Evolutionary conservation across 495 filamentous ascomycete genomes (phyloP).

Genomic region (Penicillium cataractarum): DNA sequence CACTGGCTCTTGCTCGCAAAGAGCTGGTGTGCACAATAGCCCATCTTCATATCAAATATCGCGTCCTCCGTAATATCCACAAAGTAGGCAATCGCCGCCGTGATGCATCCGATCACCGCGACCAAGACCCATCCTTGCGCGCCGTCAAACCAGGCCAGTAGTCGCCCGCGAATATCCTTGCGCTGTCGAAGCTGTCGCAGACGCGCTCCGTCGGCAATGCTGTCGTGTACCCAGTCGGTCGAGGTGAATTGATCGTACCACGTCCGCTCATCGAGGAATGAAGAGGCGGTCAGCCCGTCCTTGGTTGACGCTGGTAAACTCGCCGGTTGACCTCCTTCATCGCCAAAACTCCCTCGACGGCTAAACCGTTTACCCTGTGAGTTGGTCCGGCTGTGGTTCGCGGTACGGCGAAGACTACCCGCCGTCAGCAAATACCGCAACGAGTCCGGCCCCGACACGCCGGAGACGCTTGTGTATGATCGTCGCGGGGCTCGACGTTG

Average conservation of each 20-base stretch:
- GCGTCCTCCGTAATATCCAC: constrained; percentile 84
- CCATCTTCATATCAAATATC: constrained; percentile 88
- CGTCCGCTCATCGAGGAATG: constrained; percentile 79
- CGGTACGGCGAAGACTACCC: constrained; percentile 52
- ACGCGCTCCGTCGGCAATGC: constrained; percentile 90
- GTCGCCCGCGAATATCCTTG: constrained; percentile 80
- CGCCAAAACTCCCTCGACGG: constrained; percentile 46
- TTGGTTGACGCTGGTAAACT: constrained; percentile 60
- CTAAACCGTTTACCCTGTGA: constrained; percentile 62
- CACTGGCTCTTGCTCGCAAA: constrained; percentile 75
- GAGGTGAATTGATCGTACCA: constrained; percentile 99
- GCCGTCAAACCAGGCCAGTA: constrained; percentile 79
- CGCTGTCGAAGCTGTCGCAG: constrained; percentile 79
- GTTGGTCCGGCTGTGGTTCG: constrained; percentile 68
- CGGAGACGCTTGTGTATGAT: constrained; percentile 47
- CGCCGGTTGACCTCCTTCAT: constrained; percentile 37
- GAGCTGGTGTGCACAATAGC: constrained; percentile 77
- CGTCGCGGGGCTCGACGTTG: constrained; percentile 33
- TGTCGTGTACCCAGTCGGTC: constrained; percentile 98
- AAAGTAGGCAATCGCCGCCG: constrained; percentile 83
- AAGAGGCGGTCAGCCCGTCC: constrained; percentile 49
- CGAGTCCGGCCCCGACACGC: constrained; percentile 36
- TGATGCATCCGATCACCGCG: constrained; percentile 85
- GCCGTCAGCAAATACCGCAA: constrained; percentile 38
- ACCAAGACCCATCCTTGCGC: constrained; percentile 95